These are phyloP conservation scores for Fulvia fulva DNA, from an alignment of 2,329 filamentous ascomycete genomes.

Conservation along the genomic window DNA sequence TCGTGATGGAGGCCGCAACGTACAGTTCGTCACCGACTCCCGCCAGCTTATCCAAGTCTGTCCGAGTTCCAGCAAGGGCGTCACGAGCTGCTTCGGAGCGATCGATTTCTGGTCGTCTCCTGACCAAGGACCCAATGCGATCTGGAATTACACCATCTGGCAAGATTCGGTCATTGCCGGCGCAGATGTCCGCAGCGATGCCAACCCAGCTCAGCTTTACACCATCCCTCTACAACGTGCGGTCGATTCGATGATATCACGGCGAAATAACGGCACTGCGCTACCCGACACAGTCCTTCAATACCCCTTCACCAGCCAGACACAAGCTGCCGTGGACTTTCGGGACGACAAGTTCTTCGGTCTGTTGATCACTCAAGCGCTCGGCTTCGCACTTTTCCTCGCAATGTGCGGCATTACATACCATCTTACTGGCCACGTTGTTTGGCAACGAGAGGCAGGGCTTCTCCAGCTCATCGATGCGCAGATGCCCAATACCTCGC, in stretches of 20 bases:
- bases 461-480: conserved; percentile 84
- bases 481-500: conserved; percentile 72
- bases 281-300: conserved; percentile 44
- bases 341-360: conserved; percentile 68
- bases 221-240: conserved; percentile 73
- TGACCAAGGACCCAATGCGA: conserved; percentile 56
- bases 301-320: conserved; percentile 71
- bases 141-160: conserved; percentile 69
- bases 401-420: conserved; percentile 76
- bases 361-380: conserved; percentile 68
- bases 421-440: conserved; percentile 78
- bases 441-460: conserved; percentile 77
- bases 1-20: conserved; percentile 50
- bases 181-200: conserved; percentile 60
- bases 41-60: conserved; percentile 60
- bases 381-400: conserved; percentile 73
- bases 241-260: conserved; percentile 67
- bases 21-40: conserved; percentile 53
- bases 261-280: conserved; percentile 47
- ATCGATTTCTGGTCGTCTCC: conserved; percentile 73
- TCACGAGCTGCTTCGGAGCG: conserved; percentile 68
- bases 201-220: conserved; percentile 72
- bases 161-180: conserved; percentile 71
- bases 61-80: conserved; percentile 52
- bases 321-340: conserved; percentile 60